Base-by-base conservation (phyloP, 202 grass and related monocot species). In the Dendrocalamus latiflorus region DNA sequence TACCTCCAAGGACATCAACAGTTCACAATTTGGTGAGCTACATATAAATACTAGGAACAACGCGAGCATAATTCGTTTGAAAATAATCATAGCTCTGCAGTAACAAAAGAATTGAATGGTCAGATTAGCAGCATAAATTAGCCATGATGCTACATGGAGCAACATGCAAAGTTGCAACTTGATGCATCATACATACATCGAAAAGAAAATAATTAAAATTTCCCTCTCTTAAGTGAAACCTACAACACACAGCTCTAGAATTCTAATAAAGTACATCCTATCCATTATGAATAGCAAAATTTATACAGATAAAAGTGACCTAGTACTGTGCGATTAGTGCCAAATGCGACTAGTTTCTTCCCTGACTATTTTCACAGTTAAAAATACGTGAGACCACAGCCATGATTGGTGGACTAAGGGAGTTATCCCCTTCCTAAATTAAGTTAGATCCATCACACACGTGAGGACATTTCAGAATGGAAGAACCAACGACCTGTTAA, bases 1-100 rank as follows among this genome's bases (percentile, higher is more conserved):
- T 54, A 88, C 86, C 95, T 98, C 17, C 50, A 90, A 87, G 20
- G 33, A 77, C 17, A 85, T 25, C 28, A 70, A 26, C 57, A 79
- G 45, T 45, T 75, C 39, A 79, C n/a, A 72, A 79, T 45, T 54
- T 51, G 44, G 43, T 70, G 16, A 87, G 13, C 9, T 54, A 21
- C 38, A 64, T 63, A 43, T 3, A 76, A 43, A 69, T 18, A 78
- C 6, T n/a, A 48, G 56, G 39, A 72, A 33, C 45, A 11, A 51
- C 24, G 10, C 8, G 60, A 37, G 15, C 20, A 51, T 17, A 79
- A 34, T 43, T 16, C 12, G 10, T 54, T 25, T 11, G 26, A 21
- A 79, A 88, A 78, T n/a, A 36, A 64, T 0, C 33, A 45, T 7
- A 48, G 5, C 37, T 58, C 49, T 13, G 62, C 0, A 36, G 22